phyloP scores from a whole-genome alignment of 2,329 filamentous ascomycete species.

The Knufia petricola region DNA sequence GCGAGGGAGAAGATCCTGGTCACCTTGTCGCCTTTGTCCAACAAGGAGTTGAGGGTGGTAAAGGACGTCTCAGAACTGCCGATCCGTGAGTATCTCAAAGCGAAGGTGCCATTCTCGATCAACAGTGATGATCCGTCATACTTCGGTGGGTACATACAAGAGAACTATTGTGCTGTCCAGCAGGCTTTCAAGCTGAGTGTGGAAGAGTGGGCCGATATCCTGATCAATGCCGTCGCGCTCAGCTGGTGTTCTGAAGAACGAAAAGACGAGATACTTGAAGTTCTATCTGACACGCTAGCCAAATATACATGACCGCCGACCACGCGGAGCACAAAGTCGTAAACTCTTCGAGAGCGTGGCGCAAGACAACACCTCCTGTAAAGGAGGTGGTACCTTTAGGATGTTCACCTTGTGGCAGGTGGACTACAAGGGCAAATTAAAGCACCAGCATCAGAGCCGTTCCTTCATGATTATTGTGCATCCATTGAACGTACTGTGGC shows the following conservation, averaged over 20 bases:
- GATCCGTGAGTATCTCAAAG: slow-evolving; percentile 53
- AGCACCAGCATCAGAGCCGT: too few species aligned
- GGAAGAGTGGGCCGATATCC: slow-evolving; percentile 59
- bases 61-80: slow-evolving; percentile 47
- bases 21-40: slow-evolving; percentile 64
- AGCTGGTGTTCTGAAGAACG: slow-evolving; percentile 60
- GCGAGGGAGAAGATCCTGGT: slow-evolving; percentile 51
- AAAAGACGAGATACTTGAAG: slow-evolving; percentile 48
- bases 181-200: slow-evolving; percentile 55
- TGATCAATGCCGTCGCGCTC: slow-evolving; percentile 51
- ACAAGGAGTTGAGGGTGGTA: slow-evolving; percentile 55
- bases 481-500: not conserved
- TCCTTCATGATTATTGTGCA: too few species aligned
- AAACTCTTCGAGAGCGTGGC: too few species aligned
- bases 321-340: too few species aligned
- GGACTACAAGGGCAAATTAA: too few species aligned
- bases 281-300: not conserved
- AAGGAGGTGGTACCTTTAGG: too few species aligned
- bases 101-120: slow-evolving; percentile 58
- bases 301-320: not conserved
- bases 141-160: slow-evolving; percentile 65
- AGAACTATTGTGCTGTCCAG: slow-evolving; percentile 68
- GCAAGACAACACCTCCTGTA: too few species aligned
- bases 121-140: slow-evolving; percentile 69
- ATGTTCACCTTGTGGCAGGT: too few species aligned